Base-by-base conservation (phyloP, 2,329 filamentous ascomycete genomes). In the Stemphylium vesicarium region DNA sequence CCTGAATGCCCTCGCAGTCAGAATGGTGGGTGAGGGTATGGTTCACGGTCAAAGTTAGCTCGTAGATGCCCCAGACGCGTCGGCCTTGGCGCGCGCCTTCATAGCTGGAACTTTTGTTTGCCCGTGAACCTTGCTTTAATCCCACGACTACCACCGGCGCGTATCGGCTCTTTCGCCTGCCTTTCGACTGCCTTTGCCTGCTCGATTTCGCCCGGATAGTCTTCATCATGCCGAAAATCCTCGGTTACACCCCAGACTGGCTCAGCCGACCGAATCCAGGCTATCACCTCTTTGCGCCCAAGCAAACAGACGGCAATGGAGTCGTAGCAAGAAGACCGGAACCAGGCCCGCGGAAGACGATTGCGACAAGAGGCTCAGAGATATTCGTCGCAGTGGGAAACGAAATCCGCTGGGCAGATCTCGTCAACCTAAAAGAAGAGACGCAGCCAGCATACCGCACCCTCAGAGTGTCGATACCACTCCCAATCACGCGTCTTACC, bases 351-450 rank as follows among this genome's bases (percentile, higher is more conserved):
- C 76, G 72, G 16, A 80, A 79, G 60, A 92, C 87, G 0, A 88
- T 98, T 66, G 93, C 92, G 9, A 86, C 85, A 44, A 84, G 94
- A 55, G 92, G 90, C 13, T 92, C 90, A 1, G 93, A 99, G 69
- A 80, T 98, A 9, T 98, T 98, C 72, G 87, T 92, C 11, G 93
- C 92, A 16, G 88, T 90, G 36, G 93, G 93, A 43, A 93, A 89
- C 66, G 91, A 98, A 75, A 89, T 99, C 57, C 85, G 93, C 74
- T 99, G 95, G 92, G 88, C 90, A 9, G 91, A 96, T 76, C 78
- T 99, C 50, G 85, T 87, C 46, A 85, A 88, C 55, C 75, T 98
- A 69, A 96, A 96, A 79, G 90, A 86, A 50, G 67, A 59, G 53
- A 42, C 50, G 18, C 53, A 64, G 37, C 65, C 71, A 9, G 56